Evolutionary conservation across 441 rosid genomes (phyloP).

Genomic region (Populus hybrid): DNA sequence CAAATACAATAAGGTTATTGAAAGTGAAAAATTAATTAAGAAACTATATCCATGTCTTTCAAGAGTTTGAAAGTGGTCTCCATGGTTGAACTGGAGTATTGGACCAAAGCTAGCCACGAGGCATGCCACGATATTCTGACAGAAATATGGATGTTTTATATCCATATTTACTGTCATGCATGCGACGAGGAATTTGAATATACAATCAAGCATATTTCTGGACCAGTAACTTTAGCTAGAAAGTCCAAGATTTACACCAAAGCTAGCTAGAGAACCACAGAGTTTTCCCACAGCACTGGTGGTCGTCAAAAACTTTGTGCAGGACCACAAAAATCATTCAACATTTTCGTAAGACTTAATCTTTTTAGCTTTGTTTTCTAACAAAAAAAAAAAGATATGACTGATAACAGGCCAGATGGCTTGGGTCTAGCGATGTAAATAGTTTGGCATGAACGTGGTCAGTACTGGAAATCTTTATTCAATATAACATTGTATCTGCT

Average conservation of each 20-base stretch:
- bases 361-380: too few relatives aligned
- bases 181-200: not conserved
- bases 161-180: slow-evolving; percentile 12
- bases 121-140: not conserved
- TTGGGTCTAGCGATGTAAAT: too few relatives aligned
- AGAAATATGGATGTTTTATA: not conserved
- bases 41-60: slow-evolving; percentile 2
- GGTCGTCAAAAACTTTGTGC: not conserved
- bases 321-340: not conserved
- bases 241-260: not conserved
- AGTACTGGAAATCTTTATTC: too few relatives aligned
- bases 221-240: not conserved
- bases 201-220: not conserved
- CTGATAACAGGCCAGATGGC: too few relatives aligned
- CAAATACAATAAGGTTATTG: not conserved
- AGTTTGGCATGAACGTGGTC: too few relatives aligned
- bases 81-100: slow-evolving; percentile 5
- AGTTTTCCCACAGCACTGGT: not conserved
- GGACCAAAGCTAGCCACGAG: not conserved
- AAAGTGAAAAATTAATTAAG: not conserved
- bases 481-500: too few relatives aligned
- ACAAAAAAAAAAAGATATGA: too few relatives aligned
- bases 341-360: not conserved
- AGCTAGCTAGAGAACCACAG: not conserved
- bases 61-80: slow-evolving; percentile 22